Conservation (phyloP, 306 rosid species). For the Ochetophila trinervis region DNA sequence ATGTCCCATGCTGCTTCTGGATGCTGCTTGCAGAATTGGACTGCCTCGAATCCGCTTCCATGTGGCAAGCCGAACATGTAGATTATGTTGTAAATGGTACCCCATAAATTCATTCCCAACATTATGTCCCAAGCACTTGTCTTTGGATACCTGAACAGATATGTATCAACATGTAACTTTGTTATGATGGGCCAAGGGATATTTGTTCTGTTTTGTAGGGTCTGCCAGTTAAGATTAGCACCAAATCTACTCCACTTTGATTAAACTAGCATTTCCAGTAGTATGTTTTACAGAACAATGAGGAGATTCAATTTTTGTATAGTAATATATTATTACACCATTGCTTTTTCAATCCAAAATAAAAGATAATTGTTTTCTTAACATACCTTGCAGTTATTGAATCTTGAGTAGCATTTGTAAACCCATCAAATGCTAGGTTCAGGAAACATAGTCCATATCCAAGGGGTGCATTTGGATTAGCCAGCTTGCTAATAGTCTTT, state of each 20-base stretch:
- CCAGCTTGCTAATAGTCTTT: constrained; percentile 84
- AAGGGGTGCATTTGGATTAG: constrained; percentile 93
- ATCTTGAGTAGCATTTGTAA: constrained; percentile 99
- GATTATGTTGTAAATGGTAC: constrained; percentile 80
- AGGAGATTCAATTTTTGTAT: no score
- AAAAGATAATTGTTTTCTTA: background rate
- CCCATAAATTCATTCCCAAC: constrained; percentile 99
- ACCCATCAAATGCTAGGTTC: constrained; percentile 97
- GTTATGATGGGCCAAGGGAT: no score
- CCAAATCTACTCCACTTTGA: no score
- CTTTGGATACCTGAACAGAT: constrained; percentile 70
- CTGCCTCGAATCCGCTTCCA: constrained; percentile 73
- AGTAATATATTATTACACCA: no score
- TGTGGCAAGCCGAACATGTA: constrained; percentile 92
- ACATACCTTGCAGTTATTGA: constrained; percentile 72
- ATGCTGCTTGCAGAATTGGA: constrained; percentile 74
- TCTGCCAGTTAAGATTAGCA: background rate
- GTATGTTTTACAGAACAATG: background rate
- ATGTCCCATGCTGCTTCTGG: constrained; percentile 98
- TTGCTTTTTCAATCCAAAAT: background rate
- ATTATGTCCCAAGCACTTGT: constrained; percentile 97
- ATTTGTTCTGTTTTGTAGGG: background rate
- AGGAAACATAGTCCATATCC: constrained; percentile 93
- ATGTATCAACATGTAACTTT: constrained; percentile 18
- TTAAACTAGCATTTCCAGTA: no score